Base-by-base conservation (phyloP, 2,329 filamentous ascomycete genomes). In the Botrytis tulipae region DNA sequence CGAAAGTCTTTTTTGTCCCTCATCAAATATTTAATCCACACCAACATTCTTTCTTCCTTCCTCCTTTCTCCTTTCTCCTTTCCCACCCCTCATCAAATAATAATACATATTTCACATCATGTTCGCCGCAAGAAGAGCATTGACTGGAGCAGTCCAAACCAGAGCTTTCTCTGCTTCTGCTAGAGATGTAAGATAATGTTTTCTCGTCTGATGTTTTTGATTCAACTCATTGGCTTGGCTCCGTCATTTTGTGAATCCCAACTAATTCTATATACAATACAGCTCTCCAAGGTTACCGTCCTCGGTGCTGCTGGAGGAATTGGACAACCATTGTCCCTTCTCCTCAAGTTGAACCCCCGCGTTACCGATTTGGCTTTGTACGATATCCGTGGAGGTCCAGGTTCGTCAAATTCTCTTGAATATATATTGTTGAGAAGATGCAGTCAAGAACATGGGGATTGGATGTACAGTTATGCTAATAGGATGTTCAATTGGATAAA, bases 281-380 rank as follows among this genome's bases (percentile, higher is more conserved):
- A 99, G 96, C 90, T 94, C 82, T 97, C 95, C 86, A 98, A 98
- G 90, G 96, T 99, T 82, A 91, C 95, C 83, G 94, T 99, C 80
- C 93, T 98, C 84, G 96, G 96, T 88, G 96, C 96, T 80, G 92
- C 92, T 82, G 96, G 96, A 87, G 96, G 96, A 86, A 99, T 99
- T 87, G 96, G 96, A 66, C 82, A 98, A 95, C 96, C 96, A 79
- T 89, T 99, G 81, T 99, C 96, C 78, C 93, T 99, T 79, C 92
- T 99, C 80, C 89, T 98, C 83, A 99, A 99, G 90, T 90, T 92
- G 78, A 93, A 88, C 82, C 92, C 94, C 77, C 90, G 94, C 82
- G 88, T 99, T 81, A 92, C 95, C 81, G 93, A 98, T 87, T 93
- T 99, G 80, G 88, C 94, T 75, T 93, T 99, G 80, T 99, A 98